phyloP scores from a whole-genome alignment of 257 asterid species.

The Nicotiana tomentosiformis region DNA sequence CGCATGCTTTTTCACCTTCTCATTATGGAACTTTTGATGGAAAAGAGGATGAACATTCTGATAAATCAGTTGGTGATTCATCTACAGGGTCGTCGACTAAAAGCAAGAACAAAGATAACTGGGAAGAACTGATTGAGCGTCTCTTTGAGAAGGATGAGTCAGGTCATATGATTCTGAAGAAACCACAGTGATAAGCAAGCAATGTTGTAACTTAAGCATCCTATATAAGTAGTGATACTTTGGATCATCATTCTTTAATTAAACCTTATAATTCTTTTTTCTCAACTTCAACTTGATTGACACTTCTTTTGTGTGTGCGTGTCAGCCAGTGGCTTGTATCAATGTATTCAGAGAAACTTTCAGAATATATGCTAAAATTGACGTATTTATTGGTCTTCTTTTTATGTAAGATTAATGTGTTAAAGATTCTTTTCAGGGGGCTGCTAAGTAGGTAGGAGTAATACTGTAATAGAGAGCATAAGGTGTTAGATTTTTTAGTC shows the following conservation, averaged over 20 bases:
- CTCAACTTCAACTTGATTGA: not conserved
- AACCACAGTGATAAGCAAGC: not conserved
- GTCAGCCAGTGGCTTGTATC: not conserved
- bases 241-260: conserved; percentile 7
- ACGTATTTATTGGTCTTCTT: not conserved
- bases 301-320: not conserved
- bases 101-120: conserved; percentile 42
- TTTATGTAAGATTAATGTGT: not conserved
- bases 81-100: conserved; percentile 43
- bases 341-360: not conserved
- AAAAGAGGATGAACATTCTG: conserved; percentile 19
- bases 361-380: not conserved
- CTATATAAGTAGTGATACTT: not conserved
- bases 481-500: no score
- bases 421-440: not conserved
- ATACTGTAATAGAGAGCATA: not conserved
- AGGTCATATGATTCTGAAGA: conserved; percentile 46
- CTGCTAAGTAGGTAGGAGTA: not conserved
- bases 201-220: not conserved
- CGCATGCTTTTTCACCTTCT: conserved; percentile 67
- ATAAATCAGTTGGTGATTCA: conserved; percentile 25
- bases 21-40: conserved; percentile 67
- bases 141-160: conserved; percentile 62
- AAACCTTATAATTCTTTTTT: not conserved
- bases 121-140: conserved; percentile 77